A percentile compares a stretch with the other conserved stretches of the same genome.
Evolutionary conservation across 768 basidiomycete species (phyloP).

Genomic region (Boletus rubescentipes): DNA sequence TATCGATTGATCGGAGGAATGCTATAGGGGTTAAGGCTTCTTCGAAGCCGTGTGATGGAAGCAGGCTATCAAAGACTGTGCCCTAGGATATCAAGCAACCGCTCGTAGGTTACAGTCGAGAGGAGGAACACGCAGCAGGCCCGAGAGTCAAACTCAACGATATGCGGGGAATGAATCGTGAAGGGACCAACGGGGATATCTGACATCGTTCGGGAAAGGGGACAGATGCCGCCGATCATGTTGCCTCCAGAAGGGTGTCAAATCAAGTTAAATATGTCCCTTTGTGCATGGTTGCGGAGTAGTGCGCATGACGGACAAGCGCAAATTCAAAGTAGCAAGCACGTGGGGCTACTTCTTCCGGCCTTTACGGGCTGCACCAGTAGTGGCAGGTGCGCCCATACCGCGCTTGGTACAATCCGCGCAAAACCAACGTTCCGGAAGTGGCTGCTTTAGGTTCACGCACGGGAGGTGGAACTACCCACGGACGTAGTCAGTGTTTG

Average conservation of each 20-base stretch:
- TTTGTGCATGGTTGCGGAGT: not conserved
- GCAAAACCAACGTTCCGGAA: conserved; percentile 61
- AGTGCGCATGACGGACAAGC: not conserved
- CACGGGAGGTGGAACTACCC: conserved; percentile 62
- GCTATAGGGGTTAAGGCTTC: conserved; percentile 7
- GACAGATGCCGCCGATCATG: not conserved
- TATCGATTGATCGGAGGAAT: conserved; percentile 1
- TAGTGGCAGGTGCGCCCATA: conserved; percentile 31
- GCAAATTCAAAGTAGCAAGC: not conserved
- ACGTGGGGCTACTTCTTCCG: conserved; percentile 38
- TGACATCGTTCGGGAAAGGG: not conserved
- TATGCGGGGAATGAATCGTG: not conserved
- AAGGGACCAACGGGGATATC: not conserved
- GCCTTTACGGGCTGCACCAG: conserved; percentile 37
- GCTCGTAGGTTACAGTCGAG: not conserved
- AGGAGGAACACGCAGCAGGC: not conserved
- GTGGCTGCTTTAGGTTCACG: conserved; percentile 53
- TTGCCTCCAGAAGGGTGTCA: not conserved
- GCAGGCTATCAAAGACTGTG: conserved; percentile 1
- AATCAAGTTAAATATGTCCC: conserved; percentile 4
- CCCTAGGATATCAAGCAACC: not conserved
- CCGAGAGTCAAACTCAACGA: not conserved
- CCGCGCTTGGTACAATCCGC: conserved; percentile 47
- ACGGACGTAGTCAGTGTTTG: conserved; percentile 13
- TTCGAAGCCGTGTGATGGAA: not conserved